Conservation (phyloP, 2,329 filamentous ascomycete species). For the Biscogniauxia mediterranea region DNA sequence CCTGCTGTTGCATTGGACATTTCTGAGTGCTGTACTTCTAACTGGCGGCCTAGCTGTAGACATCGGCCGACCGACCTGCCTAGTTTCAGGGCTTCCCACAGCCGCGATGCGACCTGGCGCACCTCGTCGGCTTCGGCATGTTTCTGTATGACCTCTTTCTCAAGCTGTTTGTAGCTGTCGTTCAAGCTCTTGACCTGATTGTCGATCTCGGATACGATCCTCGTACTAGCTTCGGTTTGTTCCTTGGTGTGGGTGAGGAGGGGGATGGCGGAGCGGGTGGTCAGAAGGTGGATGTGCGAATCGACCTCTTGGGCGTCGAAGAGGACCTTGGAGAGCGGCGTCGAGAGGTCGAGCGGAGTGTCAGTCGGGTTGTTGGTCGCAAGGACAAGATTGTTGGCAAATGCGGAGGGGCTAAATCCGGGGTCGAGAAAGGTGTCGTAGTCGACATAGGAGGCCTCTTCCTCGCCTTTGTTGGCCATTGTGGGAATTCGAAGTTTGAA, state of each 20-base stretch:
- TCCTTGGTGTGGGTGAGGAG: conserved; percentile 75
- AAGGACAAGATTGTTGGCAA: conserved; percentile 86
- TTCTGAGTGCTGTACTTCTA: conserved; percentile 83
- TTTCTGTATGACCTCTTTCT: conserved; percentile 81
- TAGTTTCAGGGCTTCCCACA: conserved; percentile 78
- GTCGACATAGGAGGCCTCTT: conserved; percentile 86
- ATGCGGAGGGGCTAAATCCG: conserved; percentile 74
- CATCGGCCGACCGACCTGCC: conserved; percentile 75
- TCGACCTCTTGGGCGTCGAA: conserved; percentile 98
- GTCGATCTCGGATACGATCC: conserved; percentile 74
- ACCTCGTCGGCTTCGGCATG: conserved; percentile 86
- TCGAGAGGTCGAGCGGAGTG: conserved; percentile 86
- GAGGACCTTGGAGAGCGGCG: conserved; percentile 85
- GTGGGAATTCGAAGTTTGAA: conserved; percentile 1
- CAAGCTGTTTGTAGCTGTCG: conserved; percentile 79
- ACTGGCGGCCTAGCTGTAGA: conserved; percentile 76
- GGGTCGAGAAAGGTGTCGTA: conserved; percentile 88
- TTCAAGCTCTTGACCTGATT: conserved; percentile 77
- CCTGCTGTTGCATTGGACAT: conserved; percentile 39
- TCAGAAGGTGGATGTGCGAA: conserved; percentile 88
- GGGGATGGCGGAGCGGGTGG: conserved; percentile 78
- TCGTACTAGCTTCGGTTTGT: conserved; percentile 69
- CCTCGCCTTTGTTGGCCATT: conserved; percentile 40
- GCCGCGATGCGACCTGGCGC: conserved; percentile 68
- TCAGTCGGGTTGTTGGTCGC: conserved; percentile 91